These are phyloP conservation scores for Gossypium anomalum DNA, from an alignment of 345 rosid species.

Conservation along the genomic window DNA sequence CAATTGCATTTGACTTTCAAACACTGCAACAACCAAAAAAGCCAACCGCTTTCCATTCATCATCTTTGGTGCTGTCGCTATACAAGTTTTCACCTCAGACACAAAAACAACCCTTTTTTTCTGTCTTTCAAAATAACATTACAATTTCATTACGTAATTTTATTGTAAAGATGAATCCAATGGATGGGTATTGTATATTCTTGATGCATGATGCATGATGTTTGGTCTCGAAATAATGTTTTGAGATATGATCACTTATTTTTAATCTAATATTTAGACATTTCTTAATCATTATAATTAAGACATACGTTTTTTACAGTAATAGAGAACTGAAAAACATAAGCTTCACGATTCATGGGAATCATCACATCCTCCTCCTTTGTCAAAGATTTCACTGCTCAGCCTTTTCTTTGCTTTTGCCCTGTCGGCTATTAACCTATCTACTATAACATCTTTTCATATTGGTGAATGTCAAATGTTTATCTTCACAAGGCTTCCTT, in stretches of 20 bases:
- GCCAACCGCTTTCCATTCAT: slow-evolving; percentile 6
- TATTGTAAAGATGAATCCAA: too few relatives aligned
- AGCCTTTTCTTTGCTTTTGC: background rate
- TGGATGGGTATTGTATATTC: too few relatives aligned
- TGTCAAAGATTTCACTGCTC: background rate
- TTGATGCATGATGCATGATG: too few relatives aligned
- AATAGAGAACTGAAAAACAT: background rate
- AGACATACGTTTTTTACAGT: background rate
- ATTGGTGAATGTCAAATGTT: background rate
- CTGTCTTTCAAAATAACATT: too few relatives aligned
- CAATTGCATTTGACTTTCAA: slow-evolving; percentile 29
- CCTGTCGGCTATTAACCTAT: background rate
- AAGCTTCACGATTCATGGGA: background rate
- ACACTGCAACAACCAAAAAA: background rate
- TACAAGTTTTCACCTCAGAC: background rate
- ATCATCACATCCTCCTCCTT: background rate
- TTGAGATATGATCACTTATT: too few relatives aligned
- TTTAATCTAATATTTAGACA: too few relatives aligned
- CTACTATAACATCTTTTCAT: background rate
- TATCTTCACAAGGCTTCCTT: background rate
- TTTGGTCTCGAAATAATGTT: too few relatives aligned
- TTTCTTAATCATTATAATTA: background rate
- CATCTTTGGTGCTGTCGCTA: slow-evolving; percentile 27
- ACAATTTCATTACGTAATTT: too few relatives aligned
- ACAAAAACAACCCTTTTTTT: too few relatives aligned